These are phyloP conservation scores for Aspergillus oerlinghausenensis DNA, from an alignment of 2,329 filamentous ascomycete genomes.

Conservation along the genomic window DNA sequence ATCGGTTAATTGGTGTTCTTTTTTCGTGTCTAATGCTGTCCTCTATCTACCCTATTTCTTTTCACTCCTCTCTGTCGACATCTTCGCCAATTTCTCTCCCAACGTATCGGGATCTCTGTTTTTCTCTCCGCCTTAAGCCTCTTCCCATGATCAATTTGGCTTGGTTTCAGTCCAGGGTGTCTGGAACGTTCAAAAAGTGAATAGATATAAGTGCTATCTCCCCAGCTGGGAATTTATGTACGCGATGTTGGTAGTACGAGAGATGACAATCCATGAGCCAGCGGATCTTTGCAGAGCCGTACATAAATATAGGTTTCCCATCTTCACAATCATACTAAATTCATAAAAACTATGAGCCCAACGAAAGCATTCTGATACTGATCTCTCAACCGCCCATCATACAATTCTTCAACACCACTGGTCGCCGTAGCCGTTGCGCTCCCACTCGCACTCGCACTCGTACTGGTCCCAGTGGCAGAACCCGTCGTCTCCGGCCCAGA, in stretches of 20 bases:
- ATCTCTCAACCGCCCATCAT: constrained; percentile 3
- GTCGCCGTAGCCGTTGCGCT: not conserved
- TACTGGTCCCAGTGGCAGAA: not conserved
- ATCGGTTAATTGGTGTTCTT: constrained; percentile 36
- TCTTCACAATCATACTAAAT: not conserved
- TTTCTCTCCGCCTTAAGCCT: constrained; percentile 13
- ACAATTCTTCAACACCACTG: not conserved
- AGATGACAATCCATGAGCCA: constrained; percentile 21
- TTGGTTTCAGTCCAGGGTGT: constrained; percentile 15
- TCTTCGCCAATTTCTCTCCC: constrained; percentile 20
- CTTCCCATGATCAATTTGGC: constrained; percentile 15
- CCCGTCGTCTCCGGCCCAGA: constrained; percentile 12
- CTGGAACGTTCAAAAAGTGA: constrained; percentile 21
- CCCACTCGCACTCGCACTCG: not conserved
- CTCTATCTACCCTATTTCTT: constrained; percentile 22
- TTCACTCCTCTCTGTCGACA: constrained; percentile 26
- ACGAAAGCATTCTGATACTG: not conserved
- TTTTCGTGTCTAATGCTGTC: constrained; percentile 30
- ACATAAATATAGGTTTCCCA: not conserved
- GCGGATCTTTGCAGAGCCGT: constrained; percentile 1
- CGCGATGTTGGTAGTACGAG: constrained; percentile 23
- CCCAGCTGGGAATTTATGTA: constrained; percentile 14
- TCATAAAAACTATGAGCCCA: constrained; percentile 2
- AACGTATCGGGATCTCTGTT: constrained; percentile 2
- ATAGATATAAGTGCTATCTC: constrained; percentile 23